Evolutionary conservation across 768 basidiomycete genomes (phyloP), one percentile per base, ranked within the genome.

Genomic region (Lactarius hengduanensis): DNA sequence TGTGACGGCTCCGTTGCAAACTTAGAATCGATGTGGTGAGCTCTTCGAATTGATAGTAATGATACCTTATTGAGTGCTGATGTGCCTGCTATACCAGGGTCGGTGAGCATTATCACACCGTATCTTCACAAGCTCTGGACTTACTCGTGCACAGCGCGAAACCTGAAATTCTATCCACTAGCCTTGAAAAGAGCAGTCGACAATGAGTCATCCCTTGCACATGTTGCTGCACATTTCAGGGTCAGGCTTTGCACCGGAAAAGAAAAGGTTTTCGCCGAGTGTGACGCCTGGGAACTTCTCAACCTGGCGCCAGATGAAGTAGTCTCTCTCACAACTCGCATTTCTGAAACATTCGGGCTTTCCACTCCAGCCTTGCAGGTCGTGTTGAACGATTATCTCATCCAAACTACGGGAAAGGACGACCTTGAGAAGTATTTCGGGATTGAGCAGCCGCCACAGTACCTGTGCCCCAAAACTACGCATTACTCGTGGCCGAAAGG

Each of bases 401-500:
- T 79, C 9, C 80, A 82, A 70, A 74, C 77, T 0, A 70, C 71
- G 4, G 77, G 78, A 4, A 80, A 79, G 67, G 75, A 79, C 9
- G 65, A 59, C 0, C 65, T 79, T 4, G 72, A 72, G 63, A 55
- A 61, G 13, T 59, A 73, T n/a, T 77, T 66, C 55, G 67, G 68
- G 9, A 70, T 77, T 38, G 66, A 69, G 59, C 53, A 71, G 47
- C 54, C 69, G 41, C 72, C 74, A 26, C 69, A 66, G 36, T 77
- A 76, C 55, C 56, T 77, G 9, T 69, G 76, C n/a, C 65, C 75
- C 1, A 72, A 63, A 47, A 77, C 80, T 7, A 76, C 74, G 20
- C 80, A 82, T 69, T 81, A 80, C 61, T 82, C 81, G 1, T 83
- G 82, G 82, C 80, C 80, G 16, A 83, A 83, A 70, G 76, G 75